A percentile compares a stretch with the other conserved stretches of the same genome.
Conservation (phyloP, 495 filamentous ascomycete species). For the Penicillium angulare region DNA sequence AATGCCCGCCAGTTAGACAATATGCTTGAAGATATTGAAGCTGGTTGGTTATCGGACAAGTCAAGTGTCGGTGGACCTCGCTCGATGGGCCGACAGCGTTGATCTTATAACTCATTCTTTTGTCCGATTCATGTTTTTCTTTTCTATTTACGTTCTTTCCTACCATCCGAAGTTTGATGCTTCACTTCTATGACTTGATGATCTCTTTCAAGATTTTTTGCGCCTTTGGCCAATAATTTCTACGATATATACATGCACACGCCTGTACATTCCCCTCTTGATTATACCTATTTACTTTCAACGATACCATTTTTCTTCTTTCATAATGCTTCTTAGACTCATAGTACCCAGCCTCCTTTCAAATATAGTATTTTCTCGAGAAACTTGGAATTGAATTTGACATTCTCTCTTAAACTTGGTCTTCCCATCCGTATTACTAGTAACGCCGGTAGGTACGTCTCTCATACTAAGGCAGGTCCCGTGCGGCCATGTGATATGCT, state of each 20-base stretch:
- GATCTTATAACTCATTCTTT: neutral
- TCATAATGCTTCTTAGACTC: neutral
- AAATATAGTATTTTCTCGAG: too few species aligned
- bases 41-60: constrained; percentile 38
- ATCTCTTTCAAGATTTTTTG: neutral
- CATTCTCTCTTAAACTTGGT: too few species aligned
- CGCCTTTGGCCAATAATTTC: too few species aligned
- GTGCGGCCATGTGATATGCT: constrained; percentile 2
- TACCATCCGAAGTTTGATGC: neutral
- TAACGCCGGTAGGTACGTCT: too few species aligned
- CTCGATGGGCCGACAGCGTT: constrained; percentile 8
- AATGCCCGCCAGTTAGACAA: constrained; percentile 33
- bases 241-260: too few species aligned
- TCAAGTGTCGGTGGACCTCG: constrained; percentile 21
- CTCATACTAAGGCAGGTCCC: neutral
- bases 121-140: neutral
- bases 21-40: constrained; percentile 40
- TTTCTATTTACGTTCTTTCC: neutral
- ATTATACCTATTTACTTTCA: constrained; percentile 6
- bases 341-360: too few species aligned
- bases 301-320: constrained; percentile 33
- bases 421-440: too few species aligned
- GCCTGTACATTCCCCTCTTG: too few species aligned
- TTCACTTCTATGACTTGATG: neutral
- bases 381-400: too few species aligned